Evolutionary conservation across 2,329 filamentous ascomycete genomes (phyloP).

Genomic region (Coniochaeta sp.): DNA sequence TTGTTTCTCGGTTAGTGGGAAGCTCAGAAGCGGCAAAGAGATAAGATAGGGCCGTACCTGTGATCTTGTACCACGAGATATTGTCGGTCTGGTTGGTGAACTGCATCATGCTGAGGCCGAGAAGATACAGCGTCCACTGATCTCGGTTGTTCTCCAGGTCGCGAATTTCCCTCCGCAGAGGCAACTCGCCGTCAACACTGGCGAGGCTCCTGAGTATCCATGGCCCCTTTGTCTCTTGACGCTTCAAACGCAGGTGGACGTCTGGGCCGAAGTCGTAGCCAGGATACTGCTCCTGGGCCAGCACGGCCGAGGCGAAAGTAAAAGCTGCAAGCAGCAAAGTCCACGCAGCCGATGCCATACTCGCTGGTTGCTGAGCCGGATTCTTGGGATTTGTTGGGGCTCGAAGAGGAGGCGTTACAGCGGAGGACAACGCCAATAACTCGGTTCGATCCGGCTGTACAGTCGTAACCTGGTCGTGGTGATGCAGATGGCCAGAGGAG

Average conservation of each 20-base stretch:
- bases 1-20: slow-evolving; percentile 12
- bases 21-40: slow-evolving; percentile 1
- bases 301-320: not conserved
- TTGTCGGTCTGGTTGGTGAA: slow-evolving; percentile 53
- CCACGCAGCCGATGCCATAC: not conserved
- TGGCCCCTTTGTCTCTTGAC: slow-evolving; percentile 23
- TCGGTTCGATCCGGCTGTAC: not conserved
- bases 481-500: not conserved
- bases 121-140: slow-evolving; percentile 69
- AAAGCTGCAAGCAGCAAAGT: not conserved
- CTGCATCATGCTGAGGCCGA: slow-evolving; percentile 68
- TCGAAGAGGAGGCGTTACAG: not conserved
- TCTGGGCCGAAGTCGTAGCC: slow-evolving; percentile 40
- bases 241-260: slow-evolving; percentile 29
- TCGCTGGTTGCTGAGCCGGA: not conserved
- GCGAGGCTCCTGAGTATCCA: slow-evolving; percentile 35
- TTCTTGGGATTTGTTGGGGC: not conserved
- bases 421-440: too few species aligned
- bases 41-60: slow-evolving; percentile 44
- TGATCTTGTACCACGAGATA: slow-evolving; percentile 72
- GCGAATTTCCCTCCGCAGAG: slow-evolving; percentile 58
- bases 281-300: not conserved
- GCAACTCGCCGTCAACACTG: slow-evolving; percentile 28
- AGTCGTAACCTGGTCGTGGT: not conserved
- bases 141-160: slow-evolving; percentile 57